phyloP scores from a whole-genome alignment of 2,329 filamentous ascomycete genomes.

The Colletotrichum aenigma region DNA sequence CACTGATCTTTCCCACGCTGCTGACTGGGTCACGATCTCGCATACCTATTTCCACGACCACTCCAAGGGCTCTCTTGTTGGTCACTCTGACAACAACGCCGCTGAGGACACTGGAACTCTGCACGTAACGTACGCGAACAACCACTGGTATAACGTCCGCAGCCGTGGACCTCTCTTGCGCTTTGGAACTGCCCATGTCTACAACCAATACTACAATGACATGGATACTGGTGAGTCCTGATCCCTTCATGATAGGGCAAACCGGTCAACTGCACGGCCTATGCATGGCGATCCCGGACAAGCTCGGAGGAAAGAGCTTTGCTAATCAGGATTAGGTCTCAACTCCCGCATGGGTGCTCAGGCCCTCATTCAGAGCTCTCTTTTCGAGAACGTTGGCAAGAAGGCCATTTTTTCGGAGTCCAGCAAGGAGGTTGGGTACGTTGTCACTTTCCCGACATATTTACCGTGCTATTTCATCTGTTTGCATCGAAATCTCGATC shows the following conservation, averaged over 20 bases:
- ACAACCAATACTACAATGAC: conserved; percentile 46
- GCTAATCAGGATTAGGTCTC: conserved; percentile 36
- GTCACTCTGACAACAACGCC: conserved; percentile 58
- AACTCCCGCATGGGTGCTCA: conserved; percentile 57
- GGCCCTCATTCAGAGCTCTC: conserved; percentile 56
- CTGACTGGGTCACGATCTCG: conserved; percentile 58
- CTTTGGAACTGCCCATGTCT: conserved; percentile 64
- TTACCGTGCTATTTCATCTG: not conserved
- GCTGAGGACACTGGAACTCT: conserved; percentile 62
- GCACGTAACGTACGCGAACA: conserved; percentile 65
- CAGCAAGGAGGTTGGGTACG: conserved; percentile 29
- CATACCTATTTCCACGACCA: conserved; percentile 45
- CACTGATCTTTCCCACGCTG: conserved; percentile 62
- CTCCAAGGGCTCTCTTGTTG: conserved; percentile 62
- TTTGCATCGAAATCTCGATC: not conserved
- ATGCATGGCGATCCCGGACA: too few relatives aligned
- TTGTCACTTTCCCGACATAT: not conserved
- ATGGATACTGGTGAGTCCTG: conserved; percentile 15
- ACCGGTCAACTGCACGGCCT: not conserved
- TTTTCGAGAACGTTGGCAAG: conserved; percentile 46
- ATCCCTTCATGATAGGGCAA: rapidly evolving
- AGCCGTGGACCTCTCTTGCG: conserved; percentile 63
- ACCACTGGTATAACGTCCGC: conserved; percentile 66
- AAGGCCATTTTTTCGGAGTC: conserved; percentile 25
- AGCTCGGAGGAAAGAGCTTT: not conserved